Evolutionary conservation across 352 stramenopile genomes (phyloP), one percentile per base, ranked within the genome.

Genomic region (Phytophthora nicotianae): DNA sequence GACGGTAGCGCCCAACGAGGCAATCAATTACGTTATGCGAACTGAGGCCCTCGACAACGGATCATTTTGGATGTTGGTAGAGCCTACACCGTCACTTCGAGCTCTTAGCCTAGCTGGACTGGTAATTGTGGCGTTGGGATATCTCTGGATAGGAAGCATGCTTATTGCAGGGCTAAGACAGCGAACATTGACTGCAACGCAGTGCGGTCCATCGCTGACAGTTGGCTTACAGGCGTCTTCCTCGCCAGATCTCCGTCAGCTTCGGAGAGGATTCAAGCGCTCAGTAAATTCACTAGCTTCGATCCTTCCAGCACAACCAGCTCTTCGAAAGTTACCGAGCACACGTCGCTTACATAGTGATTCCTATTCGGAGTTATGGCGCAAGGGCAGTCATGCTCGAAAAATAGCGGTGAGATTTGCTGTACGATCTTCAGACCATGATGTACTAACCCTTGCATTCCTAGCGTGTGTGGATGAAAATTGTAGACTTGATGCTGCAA

Each of bases 1-100:
- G 10, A 70, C 72, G 8, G 14, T 70, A 4, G 42, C 60, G 0
- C 65, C 74, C 13, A 75, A 75, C 24, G 38, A 57, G 3, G 66
- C 54, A 0, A 65, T 77, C 51, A 86, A 82, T 56, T 65, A 56
- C 29, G 6, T 74, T 24, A 82, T 72, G 65, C 17, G 29, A 8
- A 86, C 74, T 0, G 24, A 51, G 10, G 42, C 70, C 5, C 67
- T 74, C 11, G 72, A 81, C 48, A 38, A 70, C 14, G 74, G 74
- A 11, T 59, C 57, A 2, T 83, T 80, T 48, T 86, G 77, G 72
- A 32, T 74, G 13, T n/a, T 86, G 1, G 51, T 64, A 1, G 60
- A 81, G 13, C 59, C 71, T 13, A 43, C 64, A 6, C 23, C 54
- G 0, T 40, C 41, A 20, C 48, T 78, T 20, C 27, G 54, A 33